Base-by-base conservation (phyloP, 306 rosid species). In the Begonia peltatifolia region DNA sequence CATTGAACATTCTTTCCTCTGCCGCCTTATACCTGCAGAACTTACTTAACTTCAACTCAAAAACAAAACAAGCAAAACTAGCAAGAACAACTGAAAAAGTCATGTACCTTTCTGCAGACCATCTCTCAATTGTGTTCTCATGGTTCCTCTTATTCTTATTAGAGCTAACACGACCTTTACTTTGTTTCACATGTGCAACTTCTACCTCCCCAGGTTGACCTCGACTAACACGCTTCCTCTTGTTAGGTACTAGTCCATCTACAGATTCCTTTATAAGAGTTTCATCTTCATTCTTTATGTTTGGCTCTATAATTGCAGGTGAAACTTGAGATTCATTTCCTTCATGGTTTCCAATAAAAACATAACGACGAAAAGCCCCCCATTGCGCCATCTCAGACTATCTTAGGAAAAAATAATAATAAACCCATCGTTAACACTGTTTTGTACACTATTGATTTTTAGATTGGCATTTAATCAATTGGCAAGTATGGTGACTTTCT, bases 61-160 rank as follows among this genome's bases (percentile, higher is more conserved):
- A 9, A 35, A 41, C 60, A 18, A 20, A 35, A 17, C 9, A 53
- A 46, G 42, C 54, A 9, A 41, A 25, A 5, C 12, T 53, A 12
- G 23, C 36, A 61, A 18, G 10, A 59, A 46, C 17, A 64, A 30
- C 6, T 52, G 7, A 62, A 44, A 13, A 43, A 30, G 12, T 48
- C 47, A 16, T 58, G 59, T 54, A 87, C 96, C 96, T 83, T 47
- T 76, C 82, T 9, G 60, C 47, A 30, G 84, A 63, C 89, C 96
- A 87, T 71, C 96, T 78, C 5, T 79, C 70, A 52, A 41, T 17
- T 6, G 52, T 59, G 62, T 46, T 36, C 42, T 66, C 76, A 64
- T 11, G 58, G 68, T 53, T 73, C 68, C 71, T 79, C 71, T 55
- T 73, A 10, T 4, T 53, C 68, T 64, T 76, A 20, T 23, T 55